Percentiles rank a stretch among this genome's conserved stretches.
phyloP scores from a whole-genome alignment of 495 filamentous ascomycete genomes.

The Trichocladium antarcticum region DNA sequence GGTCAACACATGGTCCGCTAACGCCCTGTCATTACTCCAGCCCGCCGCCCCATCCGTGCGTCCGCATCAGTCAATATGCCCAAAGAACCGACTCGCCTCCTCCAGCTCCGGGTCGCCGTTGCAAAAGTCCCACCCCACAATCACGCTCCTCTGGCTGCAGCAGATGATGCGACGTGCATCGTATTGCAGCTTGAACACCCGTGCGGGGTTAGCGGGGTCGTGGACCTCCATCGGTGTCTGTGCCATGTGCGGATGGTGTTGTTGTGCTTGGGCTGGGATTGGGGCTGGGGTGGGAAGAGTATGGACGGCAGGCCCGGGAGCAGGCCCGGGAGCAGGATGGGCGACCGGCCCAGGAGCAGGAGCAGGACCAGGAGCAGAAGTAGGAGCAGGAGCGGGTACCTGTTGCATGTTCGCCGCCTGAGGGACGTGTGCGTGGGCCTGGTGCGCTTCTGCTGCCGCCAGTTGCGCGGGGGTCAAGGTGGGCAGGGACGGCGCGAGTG shows the following conservation, averaged over 20 bases:
- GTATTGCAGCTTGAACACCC: slow-evolving; percentile 98
- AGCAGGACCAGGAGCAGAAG: background rate
- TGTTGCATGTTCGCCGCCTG: slow-evolving; percentile 18
- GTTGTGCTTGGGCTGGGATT: slow-evolving; percentile 2
- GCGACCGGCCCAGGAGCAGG: background rate
- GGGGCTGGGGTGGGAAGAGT: background rate
- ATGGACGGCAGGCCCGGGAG: background rate
- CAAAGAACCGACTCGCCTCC: slow-evolving; percentile 71
- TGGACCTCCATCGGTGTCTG: slow-evolving; percentile 20
- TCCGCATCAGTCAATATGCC: slow-evolving; percentile 33
- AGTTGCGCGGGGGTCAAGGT: slow-evolving; percentile 1
- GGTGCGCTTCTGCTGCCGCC: slow-evolving; percentile 14
- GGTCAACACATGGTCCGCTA: background rate
- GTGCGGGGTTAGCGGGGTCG: slow-evolving; percentile 41
- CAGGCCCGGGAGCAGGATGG: background rate
- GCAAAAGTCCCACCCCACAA: slow-evolving; percentile 97
- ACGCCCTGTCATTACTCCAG: background rate
- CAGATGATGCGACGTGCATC: slow-evolving; percentile 90
- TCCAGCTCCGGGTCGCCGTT: slow-evolving; percentile 76
- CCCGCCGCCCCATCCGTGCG: background rate
- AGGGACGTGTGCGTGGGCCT: slow-evolving; percentile 15
- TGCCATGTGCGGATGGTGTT: slow-evolving; percentile 13
- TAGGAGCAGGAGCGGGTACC: slow-evolving; percentile 16
- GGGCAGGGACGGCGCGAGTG: background rate
- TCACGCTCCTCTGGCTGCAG: slow-evolving; percentile 78